Conservation (phyloP, 169 alveolate genomes). For the Eimeria brunetti region DNA sequence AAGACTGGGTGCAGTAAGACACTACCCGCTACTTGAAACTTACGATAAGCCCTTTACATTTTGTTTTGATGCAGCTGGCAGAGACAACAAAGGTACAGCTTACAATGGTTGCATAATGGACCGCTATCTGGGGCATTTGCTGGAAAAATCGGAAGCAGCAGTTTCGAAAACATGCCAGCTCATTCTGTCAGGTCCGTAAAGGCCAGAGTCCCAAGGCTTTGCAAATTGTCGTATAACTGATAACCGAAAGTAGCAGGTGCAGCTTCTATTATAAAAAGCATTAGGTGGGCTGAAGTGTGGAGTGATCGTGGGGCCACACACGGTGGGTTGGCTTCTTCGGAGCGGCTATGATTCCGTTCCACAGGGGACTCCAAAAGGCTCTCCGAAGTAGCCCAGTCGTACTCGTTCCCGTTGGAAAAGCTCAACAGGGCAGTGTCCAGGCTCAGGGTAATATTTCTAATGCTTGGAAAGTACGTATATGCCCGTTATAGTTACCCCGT, state of each 20-base stretch:
- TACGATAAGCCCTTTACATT: neutral
- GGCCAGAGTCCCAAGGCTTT: neutral
- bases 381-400: slow-evolving; percentile 53
- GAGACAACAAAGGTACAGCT: slow-evolving; percentile 9
- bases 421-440: slow-evolving; percentile 49
- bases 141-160: slow-evolving; percentile 43
- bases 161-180: slow-evolving; percentile 45
- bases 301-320: neutral
- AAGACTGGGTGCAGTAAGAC: neutral
- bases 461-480: slow-evolving; percentile 41
- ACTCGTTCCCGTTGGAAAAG: slow-evolving; percentile 53
- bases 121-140: slow-evolving; percentile 40
- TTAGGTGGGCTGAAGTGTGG: neutral
- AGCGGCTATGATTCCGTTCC: neutral
- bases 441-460: slow-evolving; percentile 36
- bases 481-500: neutral
- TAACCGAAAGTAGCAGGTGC: neutral
- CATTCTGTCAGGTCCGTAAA: slow-evolving; percentile 50
- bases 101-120: slow-evolving; percentile 50
- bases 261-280: neutral
- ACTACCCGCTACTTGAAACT: neutral
- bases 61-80: slow-evolving; percentile 7
- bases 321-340: neutral
- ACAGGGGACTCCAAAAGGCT: slow-evolving; percentile 50
- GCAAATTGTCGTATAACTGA: neutral